Evolutionary conservation across 495 filamentous ascomycete species (phyloP).

Genomic region (Daldinia caldariorum): DNA sequence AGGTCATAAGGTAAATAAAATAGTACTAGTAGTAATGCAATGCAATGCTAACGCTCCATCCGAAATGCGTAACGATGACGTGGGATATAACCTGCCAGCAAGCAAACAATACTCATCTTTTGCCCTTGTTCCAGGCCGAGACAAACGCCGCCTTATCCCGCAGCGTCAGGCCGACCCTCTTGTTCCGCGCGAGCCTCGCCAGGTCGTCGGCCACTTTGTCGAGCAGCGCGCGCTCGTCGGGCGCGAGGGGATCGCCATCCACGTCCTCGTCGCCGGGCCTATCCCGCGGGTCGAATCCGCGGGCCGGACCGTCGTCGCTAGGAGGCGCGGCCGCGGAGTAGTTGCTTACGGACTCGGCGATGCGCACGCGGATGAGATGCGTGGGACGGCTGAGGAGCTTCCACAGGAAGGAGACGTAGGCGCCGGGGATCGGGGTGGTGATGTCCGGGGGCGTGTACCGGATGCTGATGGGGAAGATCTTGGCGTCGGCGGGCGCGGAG

Average conservation of each 20-base stretch:
- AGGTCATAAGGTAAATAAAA: no score
- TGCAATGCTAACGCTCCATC: slow-evolving; percentile 38
- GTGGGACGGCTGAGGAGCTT: slow-evolving; percentile 83
- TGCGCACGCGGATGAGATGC: slow-evolving; percentile 88
- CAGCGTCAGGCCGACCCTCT: slow-evolving; percentile 84
- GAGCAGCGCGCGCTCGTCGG: slow-evolving; percentile 69
- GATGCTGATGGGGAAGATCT: slow-evolving; percentile 89
- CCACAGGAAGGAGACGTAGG: slow-evolving; percentile 79
- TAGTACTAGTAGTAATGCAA: slow-evolving; percentile 17
- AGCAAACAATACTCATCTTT: slow-evolving; percentile 39
- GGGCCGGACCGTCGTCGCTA: slow-evolving; percentile 44
- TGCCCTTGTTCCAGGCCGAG: slow-evolving; percentile 59
- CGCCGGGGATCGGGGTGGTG: slow-evolving; percentile 85
- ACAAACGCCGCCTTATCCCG: slow-evolving; percentile 86
- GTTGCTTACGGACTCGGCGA: slow-evolving; percentile 75
- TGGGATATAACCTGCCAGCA: slow-evolving; percentile 3
- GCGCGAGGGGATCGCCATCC: slow-evolving; percentile 55
- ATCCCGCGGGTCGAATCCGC: slow-evolving; percentile 16
- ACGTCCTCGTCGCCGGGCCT: slow-evolving; percentile 48
- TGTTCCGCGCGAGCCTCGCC: slow-evolving; percentile 89
- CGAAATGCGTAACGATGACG: slow-evolving; percentile 37
- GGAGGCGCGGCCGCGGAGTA: slow-evolving; percentile 47
- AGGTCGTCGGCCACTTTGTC: slow-evolving; percentile 84
- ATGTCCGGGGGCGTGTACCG: slow-evolving; percentile 89
- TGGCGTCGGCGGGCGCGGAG: slow-evolving; percentile 66